A percentile compares a stretch with the other conserved stretches of the same genome.
These are phyloP conservation scores for Oryza nivara DNA, from an alignment of 176 grass and related monocot genomes.

Conservation along the genomic window DNA sequence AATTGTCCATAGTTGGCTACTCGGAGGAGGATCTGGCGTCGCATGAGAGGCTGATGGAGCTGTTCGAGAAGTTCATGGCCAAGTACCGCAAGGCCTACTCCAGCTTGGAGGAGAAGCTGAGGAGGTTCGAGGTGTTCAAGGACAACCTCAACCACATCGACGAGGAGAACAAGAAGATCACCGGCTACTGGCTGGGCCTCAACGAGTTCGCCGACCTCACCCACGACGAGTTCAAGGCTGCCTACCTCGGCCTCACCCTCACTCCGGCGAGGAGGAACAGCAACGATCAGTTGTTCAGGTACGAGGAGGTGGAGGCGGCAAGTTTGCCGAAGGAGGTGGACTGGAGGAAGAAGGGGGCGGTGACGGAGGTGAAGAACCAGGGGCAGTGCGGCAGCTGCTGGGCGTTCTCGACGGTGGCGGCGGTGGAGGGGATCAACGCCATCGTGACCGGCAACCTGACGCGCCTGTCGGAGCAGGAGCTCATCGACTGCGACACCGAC, in stretches of 20 bases:
- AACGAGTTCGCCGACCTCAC: conserved; percentile 85
- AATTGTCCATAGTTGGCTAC: conserved; percentile 83
- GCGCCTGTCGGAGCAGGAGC: conserved; percentile 81
- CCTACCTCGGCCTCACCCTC: conserved; percentile 52
- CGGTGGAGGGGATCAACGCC: conserved; percentile 84
- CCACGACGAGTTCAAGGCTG: conserved; percentile 73
- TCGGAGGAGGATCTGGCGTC: conserved; percentile 57
- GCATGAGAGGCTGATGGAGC: conserved; percentile 64
- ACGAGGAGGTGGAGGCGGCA: neutral
- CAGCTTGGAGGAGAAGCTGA: conserved; percentile 79
- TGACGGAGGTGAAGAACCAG: conserved; percentile 88
- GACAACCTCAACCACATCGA: conserved; percentile 91
- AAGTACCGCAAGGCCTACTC: conserved; percentile 76
- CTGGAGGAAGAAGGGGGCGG: conserved; percentile 84
- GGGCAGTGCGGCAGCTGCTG: conserved; percentile 94
- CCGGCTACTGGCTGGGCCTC: conserved; percentile 85
- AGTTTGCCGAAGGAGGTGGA: conserved; percentile 64
- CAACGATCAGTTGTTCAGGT: conserved; percentile 38
- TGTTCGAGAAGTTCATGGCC: conserved; percentile 84
- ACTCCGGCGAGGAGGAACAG: neutral
- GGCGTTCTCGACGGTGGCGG: conserved; percentile 89
- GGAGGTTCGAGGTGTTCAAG: conserved; percentile 83
- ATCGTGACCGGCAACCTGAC: conserved; percentile 80
- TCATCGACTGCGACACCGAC: conserved; percentile 74
- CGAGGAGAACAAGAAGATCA: conserved; percentile 68